phyloP scores from a whole-genome alignment of 2,329 filamentous ascomycete species.

The Stagonosporopsis tanaceti region DNA sequence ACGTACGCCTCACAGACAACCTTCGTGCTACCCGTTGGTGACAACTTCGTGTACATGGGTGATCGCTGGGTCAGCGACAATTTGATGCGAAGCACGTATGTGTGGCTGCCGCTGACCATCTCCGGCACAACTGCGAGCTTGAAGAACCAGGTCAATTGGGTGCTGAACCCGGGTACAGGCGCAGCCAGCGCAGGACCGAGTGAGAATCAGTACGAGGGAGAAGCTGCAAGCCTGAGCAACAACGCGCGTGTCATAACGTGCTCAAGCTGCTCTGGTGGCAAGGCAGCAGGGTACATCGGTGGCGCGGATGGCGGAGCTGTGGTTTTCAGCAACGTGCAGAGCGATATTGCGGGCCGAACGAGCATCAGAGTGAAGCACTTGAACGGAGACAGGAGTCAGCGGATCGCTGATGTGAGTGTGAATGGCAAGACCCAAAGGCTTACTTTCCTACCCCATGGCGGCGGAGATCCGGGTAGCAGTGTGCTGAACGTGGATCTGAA shows the following conservation, averaged over 20 bases:
- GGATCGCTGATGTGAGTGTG: constrained; percentile 64
- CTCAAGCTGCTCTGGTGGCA: constrained; percentile 59
- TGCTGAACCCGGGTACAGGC: constrained; percentile 55
- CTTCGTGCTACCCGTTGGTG: constrained; percentile 61
- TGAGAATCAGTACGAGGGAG: constrained; percentile 62
- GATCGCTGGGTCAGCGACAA: constrained; percentile 71
- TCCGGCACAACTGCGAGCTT: constrained; percentile 60
- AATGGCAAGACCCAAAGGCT: constrained; percentile 62
- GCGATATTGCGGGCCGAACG: constrained; percentile 54
- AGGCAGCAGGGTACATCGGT: constrained; percentile 59
- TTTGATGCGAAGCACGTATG: constrained; percentile 67
- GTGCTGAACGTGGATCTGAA: constrained; percentile 59
- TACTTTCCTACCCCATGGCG: constrained; percentile 63
- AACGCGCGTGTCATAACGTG: constrained; percentile 60
- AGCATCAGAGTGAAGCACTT: constrained; percentile 64
- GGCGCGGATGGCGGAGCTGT: constrained; percentile 59
- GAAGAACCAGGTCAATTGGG: constrained; percentile 65
- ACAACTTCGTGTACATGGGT: constrained; percentile 67
- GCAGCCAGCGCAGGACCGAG: constrained; percentile 55
- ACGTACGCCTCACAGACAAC: constrained; percentile 70
- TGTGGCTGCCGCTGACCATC: constrained; percentile 69
- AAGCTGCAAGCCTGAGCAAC: constrained; percentile 55
- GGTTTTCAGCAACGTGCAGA: constrained; percentile 58
- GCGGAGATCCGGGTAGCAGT: constrained; percentile 57
- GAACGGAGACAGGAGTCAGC: constrained; percentile 63